Base-by-base conservation (phyloP, 352 stramenopile species). In the Hyaloperonospora brassicae region DNA sequence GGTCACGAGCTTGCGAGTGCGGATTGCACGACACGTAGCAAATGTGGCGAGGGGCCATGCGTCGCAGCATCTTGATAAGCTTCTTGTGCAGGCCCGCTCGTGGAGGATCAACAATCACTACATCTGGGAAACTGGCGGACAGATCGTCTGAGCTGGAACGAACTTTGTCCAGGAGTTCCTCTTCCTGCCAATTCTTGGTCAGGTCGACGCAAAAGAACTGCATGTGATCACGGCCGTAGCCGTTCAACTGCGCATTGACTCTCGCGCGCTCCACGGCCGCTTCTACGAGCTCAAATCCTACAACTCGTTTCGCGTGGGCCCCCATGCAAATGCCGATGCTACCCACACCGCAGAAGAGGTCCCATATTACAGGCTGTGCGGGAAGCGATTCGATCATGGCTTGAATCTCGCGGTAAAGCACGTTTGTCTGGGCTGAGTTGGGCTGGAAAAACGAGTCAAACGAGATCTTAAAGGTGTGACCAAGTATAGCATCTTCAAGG, bases 21-120 rank as follows among this genome's bases (percentile, higher is more conserved):
- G 73, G 75, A 43, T 91, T 91, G 59, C 81, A 91, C 39, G 81
- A 91, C 14, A 91, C 77, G 54, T 91, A 91, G 59, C 79, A 83
- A 44, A 91, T 81, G 25, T 75, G 59, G 1, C 45, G 31, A 5
- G 76, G 72, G 0, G 55, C 62, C 6, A 91, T 57, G 0, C 62
- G 66, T 12, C 62, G 67, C 7, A 91, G 61, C 31, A 84, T 68
- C 31, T 71, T 61, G 42, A 87, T 67, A 1, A 91, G 76, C 36
- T 86, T 86, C 39, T 70, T 73, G 61, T 86, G 76, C 24, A 91
- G 57, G 5, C 81, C 81, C 22, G 74, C 74, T 21, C 81, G 78
- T 7, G 81, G 81, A 6, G 81, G 81, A 44, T 91, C 81, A 11
- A 91, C 74, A 38, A 91, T 86, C 39, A 89, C 70, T 6, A 91